Conservation (phyloP, 2,329 filamentous ascomycete species). For the Botrytis cinerea region DNA sequence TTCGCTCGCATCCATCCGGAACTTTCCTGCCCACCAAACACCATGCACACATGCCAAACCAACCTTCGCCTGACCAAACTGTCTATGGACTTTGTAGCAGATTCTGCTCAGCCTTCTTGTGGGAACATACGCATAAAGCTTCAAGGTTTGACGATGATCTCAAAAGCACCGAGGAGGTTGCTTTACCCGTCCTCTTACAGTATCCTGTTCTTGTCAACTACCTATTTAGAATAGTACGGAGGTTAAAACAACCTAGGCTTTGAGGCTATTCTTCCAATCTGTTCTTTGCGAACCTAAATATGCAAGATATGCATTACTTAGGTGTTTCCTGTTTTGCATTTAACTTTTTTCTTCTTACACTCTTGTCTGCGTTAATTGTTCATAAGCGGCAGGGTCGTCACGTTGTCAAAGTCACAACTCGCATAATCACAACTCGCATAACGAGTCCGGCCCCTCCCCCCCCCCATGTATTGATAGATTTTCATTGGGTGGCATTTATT, state of each 20-base stretch:
- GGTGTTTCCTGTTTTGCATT: background rate
- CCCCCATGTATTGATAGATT: slow-evolving; percentile 17
- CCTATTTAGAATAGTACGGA: background rate
- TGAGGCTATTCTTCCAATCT: slow-evolving; percentile 1
- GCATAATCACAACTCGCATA: slow-evolving; percentile 21
- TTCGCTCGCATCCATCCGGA: background rate
- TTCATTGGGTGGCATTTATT: slow-evolving; percentile 24
- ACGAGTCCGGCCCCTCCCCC: background rate
- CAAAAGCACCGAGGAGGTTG: slow-evolving; percentile 10
- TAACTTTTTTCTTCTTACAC: slow-evolving; percentile 8
- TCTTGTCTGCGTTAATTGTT: slow-evolving; percentile 12
- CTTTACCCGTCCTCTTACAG: slow-evolving; percentile 4
- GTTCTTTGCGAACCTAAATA: background rate
- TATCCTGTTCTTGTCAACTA: slow-evolving; percentile 9
- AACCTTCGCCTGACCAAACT: slow-evolving; percentile 14
- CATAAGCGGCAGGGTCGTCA: slow-evolving; percentile 23
- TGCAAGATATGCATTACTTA: slow-evolving; percentile 1
- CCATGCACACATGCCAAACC: slow-evolving; percentile 11
- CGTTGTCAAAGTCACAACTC: slow-evolving; percentile 23
- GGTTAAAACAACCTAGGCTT: slow-evolving; percentile 13
- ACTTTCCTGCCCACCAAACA: slow-evolving; percentile 11
- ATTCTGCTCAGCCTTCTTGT: slow-evolving; percentile 10
- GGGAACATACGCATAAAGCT: slow-evolving; percentile 1
- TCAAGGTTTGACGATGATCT: slow-evolving; percentile 19
- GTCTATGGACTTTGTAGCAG: slow-evolving; percentile 17